Base-by-base conservation (phyloP, 2,329 filamentous ascomycete genomes). In the Aureobasidium sp. region DNA sequence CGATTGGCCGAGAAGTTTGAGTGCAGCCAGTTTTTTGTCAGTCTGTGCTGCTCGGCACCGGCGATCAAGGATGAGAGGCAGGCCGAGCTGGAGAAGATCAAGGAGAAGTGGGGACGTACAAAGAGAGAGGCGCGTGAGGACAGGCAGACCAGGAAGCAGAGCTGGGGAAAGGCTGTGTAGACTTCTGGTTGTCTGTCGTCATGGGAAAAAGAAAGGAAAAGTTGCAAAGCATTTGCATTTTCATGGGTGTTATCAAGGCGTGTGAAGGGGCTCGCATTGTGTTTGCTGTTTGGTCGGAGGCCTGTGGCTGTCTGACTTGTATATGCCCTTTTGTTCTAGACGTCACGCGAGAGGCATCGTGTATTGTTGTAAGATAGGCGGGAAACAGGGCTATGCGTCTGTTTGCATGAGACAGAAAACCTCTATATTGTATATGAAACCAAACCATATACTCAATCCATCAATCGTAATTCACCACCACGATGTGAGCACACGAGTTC, bases 21-120 rank as follows among this genome's bases (percentile, higher is more conserved):
- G 6, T 87, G 85, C 72, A 84, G 79, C 61, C 77, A 81, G 62
- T 80, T 86, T 57, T 87, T 88, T 66, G 79, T 87, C 49, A 80
- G 80, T 11, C 76, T 86, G 75, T 81, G 85, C 61, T 81, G 79
- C 57, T 76, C 80, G 65, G 81, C 80, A 33, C 80, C 79, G 63
- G 67, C 71, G 60, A 72, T 70, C 61, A 76, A 76, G 71, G 74
- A 73, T 63, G 71, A 72, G 66, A 67, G 71, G 64, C 75, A 78
- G 12, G 72, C 72, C 44, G 73, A 79, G 66, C 70, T 84, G 67
- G 79, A 82, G 68, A 78, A 74, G 50, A 77, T 82, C 48, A 83
- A 84, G 75, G 77, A 74, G 61, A 79, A 76, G 73, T 88, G 85
- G 85, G 85, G 85, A 35, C 70, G 71, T 56, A 81, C 79, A 74